Base-by-base conservation (phyloP, 352 stramenopile genomes). In the Phytophthora citrophthora region DNA sequence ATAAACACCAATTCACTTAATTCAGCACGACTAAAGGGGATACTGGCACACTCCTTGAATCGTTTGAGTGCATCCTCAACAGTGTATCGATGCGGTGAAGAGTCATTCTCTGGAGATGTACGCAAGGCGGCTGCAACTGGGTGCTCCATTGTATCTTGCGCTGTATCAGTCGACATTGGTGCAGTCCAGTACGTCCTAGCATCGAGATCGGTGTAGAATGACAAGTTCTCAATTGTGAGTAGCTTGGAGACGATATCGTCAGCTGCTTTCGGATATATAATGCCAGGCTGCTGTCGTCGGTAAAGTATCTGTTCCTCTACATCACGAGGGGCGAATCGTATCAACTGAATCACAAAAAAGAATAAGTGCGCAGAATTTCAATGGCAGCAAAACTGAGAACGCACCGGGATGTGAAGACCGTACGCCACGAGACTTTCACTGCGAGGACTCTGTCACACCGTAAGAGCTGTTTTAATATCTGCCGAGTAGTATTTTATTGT, bases 231-330 rank as follows among this genome's bases (percentile, higher is more conserved):
- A 12, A 93, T 51, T 15, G 76, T 79, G 29, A 91, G 50, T 5
- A 89, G 56, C 59, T 94, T 94, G 34, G 81, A 79, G 9, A 79
- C 57, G 5, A 59, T 61, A 32, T 58, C 50, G 6, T 76, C 67
- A 2, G 47, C 50, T 26, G 44, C 43, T 34, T 64, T 62, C 5
- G 79, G 78, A 27, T 93, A 90, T 9, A 31, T 61, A 41, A 90
- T 68, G 0, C 81, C 80, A 39, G 59, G 61, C 27, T 90, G 81
- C 27, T 86, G 70, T 1, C 83, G 74, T 31, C 86, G 74, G 32
- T 79, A 68, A 26, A 93, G 57, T 54, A 94, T 89, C 34, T 85
- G 81, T 13, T 83, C 69, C n/a, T 81, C 80, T 2, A 81, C 32
- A 7, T 83, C 79, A 7, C 73, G 64, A n/a, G 81, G 54, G 9